A percentile compares a stretch with the other conserved stretches of the same genome.
These are phyloP conservation scores for Paramecium biaurelia DNA, from an alignment of 73 alveolate genomes.

Conservation along the genomic window DNA sequence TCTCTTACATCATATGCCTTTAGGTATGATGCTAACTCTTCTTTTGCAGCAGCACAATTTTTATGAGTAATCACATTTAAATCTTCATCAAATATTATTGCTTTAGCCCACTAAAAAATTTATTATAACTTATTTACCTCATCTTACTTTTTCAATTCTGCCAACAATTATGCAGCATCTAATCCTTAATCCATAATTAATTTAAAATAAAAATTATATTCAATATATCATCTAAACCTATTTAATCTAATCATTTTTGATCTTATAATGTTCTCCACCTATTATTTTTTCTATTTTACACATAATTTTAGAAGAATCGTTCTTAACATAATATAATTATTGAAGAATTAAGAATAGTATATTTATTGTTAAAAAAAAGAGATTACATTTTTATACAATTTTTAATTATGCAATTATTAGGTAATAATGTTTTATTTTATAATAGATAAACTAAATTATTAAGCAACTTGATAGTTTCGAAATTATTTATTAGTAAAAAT, in stretches of 20 bases:
- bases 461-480: not conserved
- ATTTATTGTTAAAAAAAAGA: too few relatives aligned
- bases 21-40: slow-evolving; percentile 58
- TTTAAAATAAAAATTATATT: not conserved
- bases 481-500: not conserved
- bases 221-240: not conserved
- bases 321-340: not conserved
- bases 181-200: slow-evolving; percentile 35
- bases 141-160: slow-evolving; percentile 31
- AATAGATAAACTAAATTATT: not conserved
- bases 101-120: slow-evolving; percentile 65
- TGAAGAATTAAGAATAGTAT: too few relatives aligned
- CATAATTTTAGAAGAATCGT: not conserved
- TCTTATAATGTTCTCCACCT: too few relatives aligned
- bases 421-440: too few relatives aligned
- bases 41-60: slow-evolving; percentile 54
- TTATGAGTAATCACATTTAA: slow-evolving; percentile 58
- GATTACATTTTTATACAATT: too few relatives aligned
- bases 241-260: not conserved
- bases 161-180: slow-evolving; percentile 18
- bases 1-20: slow-evolving; percentile 67
- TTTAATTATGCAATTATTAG: not conserved
- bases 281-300: too few relatives aligned
- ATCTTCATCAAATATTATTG: slow-evolving; percentile 67
- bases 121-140: not conserved